phyloP scores from a whole-genome alignment of 768 basidiomycete species.

The Hydnum rufescens region DNA sequence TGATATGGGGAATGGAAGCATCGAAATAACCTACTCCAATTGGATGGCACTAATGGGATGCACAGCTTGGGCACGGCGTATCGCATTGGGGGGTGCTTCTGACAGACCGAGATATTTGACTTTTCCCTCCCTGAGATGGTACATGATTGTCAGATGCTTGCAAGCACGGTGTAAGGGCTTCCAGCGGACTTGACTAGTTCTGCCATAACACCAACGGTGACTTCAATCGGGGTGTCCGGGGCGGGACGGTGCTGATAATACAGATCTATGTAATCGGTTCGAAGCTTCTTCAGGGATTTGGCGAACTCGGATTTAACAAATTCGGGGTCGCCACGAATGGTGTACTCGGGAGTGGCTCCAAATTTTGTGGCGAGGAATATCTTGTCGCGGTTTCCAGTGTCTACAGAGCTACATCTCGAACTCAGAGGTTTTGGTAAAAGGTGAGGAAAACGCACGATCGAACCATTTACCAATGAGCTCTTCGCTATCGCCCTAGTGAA shows the following conservation, averaged over 20 bases:
- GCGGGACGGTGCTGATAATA: conserved; percentile 12
- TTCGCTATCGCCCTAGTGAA: conserved; percentile 20
- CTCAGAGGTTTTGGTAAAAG: not conserved
- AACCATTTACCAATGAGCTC: conserved; percentile 32
- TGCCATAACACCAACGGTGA: conserved; percentile 11
- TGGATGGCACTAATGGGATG: conserved; percentile 11
- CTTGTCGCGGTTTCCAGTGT: conserved; percentile 28
- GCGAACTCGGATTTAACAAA: conserved; percentile 8
- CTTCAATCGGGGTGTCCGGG: conserved; percentile 13
- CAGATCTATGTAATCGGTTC: conserved; percentile 11
- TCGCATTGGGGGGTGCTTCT: conserved; percentile 17
- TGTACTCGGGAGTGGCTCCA: not conserved
- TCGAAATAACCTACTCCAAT: conserved; percentile 9
- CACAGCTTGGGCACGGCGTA: conserved; percentile 11
- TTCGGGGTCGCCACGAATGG: conserved; percentile 9
- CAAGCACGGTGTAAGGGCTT: not conserved
- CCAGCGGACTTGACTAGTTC: conserved; percentile 8
- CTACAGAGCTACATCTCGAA: not conserved
- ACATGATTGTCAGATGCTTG: not conserved
- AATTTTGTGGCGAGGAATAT: conserved; percentile 49
- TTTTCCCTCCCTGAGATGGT: conserved; percentile 21
- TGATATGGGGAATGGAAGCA: not conserved
- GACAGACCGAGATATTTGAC: conserved; percentile 34
- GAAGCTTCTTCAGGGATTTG: conserved; percentile 10
- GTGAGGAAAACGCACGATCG: conserved; percentile 14